Conservation (phyloP, 116 monocot genomes). For the Trichopus zeylanicus region DNA sequence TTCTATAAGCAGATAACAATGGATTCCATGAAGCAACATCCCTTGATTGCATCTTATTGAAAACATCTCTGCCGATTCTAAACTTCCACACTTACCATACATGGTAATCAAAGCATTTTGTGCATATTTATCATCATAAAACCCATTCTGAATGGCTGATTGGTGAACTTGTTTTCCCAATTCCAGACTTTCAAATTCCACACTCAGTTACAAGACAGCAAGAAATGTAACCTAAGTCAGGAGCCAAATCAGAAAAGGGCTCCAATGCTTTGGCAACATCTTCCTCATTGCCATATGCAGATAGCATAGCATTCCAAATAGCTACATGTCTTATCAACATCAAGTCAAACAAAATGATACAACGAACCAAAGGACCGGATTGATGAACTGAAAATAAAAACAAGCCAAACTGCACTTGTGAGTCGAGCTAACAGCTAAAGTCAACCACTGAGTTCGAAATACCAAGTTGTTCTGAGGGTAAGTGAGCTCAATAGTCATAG, state of each 20-base stretch:
- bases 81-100: constrained; percentile 21
- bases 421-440: too few species aligned
- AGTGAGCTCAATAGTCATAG: too few species aligned
- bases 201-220: constrained; percentile 15
- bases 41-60: constrained; percentile 2
- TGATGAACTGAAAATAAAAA: too few species aligned
- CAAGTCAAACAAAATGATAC: constrained; percentile 20
- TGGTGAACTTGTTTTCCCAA: constrained; percentile 22
- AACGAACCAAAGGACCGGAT: too few species aligned
- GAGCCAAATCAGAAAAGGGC: constrained; percentile 9
- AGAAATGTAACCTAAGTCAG: constrained; percentile 16
- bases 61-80: constrained; percentile 8
- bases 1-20: constrained; percentile 16
- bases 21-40: constrained; percentile 25
- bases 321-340: constrained; percentile 12
- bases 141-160: constrained; percentile 4
- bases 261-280: constrained; percentile 13
- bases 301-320: constrained; percentile 23
- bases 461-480: too few species aligned
- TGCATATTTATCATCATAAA: constrained; percentile 9
- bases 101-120: constrained; percentile 29
- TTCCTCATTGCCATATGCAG: neutral
- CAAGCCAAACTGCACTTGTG: too few species aligned
- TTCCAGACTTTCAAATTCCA: constrained; percentile 5
- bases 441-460: too few species aligned